phyloP scores from a whole-genome alignment of 495 filamentous ascomycete genomes.

The Tuber umbilicatum region DNA sequence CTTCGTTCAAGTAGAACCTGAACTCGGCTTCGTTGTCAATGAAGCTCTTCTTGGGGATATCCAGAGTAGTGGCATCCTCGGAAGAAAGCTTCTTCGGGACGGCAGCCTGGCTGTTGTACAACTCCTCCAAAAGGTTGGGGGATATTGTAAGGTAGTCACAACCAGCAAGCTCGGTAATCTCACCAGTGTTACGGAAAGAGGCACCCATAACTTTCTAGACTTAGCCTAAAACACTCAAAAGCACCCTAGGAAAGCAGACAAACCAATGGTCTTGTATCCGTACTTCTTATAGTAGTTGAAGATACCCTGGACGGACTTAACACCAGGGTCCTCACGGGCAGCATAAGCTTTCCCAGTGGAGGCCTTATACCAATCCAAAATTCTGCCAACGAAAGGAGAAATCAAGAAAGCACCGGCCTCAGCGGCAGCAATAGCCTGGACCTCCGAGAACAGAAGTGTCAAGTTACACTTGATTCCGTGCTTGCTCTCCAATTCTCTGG shows the following conservation, averaged over 20 bases:
- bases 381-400: slow-evolving; percentile 98
- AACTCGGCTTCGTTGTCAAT: slow-evolving; percentile 80
- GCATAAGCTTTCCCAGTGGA: slow-evolving; percentile 86
- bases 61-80: slow-evolving; percentile 54
- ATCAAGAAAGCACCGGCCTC: slow-evolving; percentile 98
- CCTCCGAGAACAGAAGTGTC: slow-evolving; percentile 95
- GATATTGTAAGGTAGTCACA: slow-evolving; percentile 99
- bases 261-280: slow-evolving; percentile 74
- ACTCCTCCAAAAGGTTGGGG: slow-evolving; percentile 86
- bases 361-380: slow-evolving; percentile 99
- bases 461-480: slow-evolving; percentile 96
- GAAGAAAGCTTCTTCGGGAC: slow-evolving; percentile 93
- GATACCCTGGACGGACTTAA: slow-evolving; percentile 89
- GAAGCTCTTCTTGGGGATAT: slow-evolving; percentile 85
- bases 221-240: slow-evolving; percentile 10
- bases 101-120: slow-evolving; percentile 67
- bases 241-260: not conserved
- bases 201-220: slow-evolving; percentile 85
- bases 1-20: slow-evolving; percentile 99
- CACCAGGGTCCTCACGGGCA: slow-evolving; percentile 86
- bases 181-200: slow-evolving; percentile 88
- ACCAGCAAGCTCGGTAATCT: slow-evolving; percentile 96
- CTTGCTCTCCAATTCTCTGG: slow-evolving; percentile 84
- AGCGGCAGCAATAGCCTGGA: slow-evolving; percentile 91
- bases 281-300: slow-evolving; percentile 99